These are phyloP conservation scores for Dissophora globulifera DNA, from an alignment of 192 early-diverging fungal species.

Conservation along the genomic window DNA sequence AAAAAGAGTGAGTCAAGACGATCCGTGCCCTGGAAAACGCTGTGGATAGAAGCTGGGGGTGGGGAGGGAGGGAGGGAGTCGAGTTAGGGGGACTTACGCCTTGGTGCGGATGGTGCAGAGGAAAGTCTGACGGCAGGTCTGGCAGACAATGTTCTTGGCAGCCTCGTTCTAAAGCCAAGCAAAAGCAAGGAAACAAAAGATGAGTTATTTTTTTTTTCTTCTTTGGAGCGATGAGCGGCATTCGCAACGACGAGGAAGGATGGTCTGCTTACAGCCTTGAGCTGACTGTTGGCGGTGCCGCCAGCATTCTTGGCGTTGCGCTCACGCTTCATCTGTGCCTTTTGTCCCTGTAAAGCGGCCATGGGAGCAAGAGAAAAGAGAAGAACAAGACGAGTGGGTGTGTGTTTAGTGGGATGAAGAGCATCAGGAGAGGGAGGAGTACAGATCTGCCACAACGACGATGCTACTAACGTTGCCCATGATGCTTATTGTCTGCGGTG, in stretches of 20 bases:
- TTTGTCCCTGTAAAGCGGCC: conserved; percentile 62
- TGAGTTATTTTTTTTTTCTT: too few relatives aligned
- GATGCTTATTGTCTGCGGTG: conserved; percentile 10
- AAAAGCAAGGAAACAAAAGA: conserved; percentile 1
- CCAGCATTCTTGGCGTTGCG: conserved; percentile 67
- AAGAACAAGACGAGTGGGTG: too few relatives aligned
- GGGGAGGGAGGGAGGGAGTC: too few relatives aligned
- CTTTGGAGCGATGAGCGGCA: too few relatives aligned
- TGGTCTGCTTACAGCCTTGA: conserved; percentile 64
- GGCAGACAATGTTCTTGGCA: conserved; percentile 83
- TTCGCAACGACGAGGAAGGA: not conserved
- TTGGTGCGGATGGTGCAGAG: conserved; percentile 80
- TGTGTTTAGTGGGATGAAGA: not conserved
- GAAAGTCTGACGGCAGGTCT: conserved; percentile 83
- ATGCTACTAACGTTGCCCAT: conserved; percentile 39
- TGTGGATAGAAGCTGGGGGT: too few relatives aligned
- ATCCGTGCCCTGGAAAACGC: too few relatives aligned
- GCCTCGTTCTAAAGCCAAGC: conserved; percentile 71
- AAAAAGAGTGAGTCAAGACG: not conserved
- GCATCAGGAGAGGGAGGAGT: too few relatives aligned
- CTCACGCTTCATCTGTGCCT: conserved; percentile 76
- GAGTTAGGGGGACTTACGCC: conserved; percentile 64
- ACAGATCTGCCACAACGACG: not conserved
- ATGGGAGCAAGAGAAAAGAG: not conserved
- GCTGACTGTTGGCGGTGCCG: conserved; percentile 64